These are phyloP conservation scores for Sorghum bicolor DNA, from an alignment of 176 grass and related monocot species.

Conservation along the genomic window Sorghum_bicolor_NCBIv3 NC_012871.2:55731501-55732000, in stretches of 20 bases:
- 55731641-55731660: slow-evolving; percentile 18
- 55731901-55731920: neutral
- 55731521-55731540: slow-evolving; percentile 22
- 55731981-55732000: slow-evolving; percentile 41
- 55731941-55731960: slow-evolving; percentile 47
- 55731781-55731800: neutral
- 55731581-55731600: slow-evolving; percentile 42
- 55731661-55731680: slow-evolving; percentile 11
- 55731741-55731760: slow-evolving; percentile 3
- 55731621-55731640: slow-evolving; percentile 39
- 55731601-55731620: slow-evolving; percentile 50
- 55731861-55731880: neutral
- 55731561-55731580: slow-evolving; percentile 17
- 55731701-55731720: neutral
- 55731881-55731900: neutral
- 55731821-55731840: neutral
- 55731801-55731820: neutral
- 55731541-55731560: neutral
- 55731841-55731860: neutral
- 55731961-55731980: slow-evolving; percentile 35
- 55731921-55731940: slow-evolving; percentile 63
- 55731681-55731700: slow-evolving; percentile 5
- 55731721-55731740: neutral
- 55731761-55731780: neutral
- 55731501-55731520: slow-evolving; percentile 62